Conservation (phyloP, 305 asterid genomes). For the Coffea humblotiana region DNA sequence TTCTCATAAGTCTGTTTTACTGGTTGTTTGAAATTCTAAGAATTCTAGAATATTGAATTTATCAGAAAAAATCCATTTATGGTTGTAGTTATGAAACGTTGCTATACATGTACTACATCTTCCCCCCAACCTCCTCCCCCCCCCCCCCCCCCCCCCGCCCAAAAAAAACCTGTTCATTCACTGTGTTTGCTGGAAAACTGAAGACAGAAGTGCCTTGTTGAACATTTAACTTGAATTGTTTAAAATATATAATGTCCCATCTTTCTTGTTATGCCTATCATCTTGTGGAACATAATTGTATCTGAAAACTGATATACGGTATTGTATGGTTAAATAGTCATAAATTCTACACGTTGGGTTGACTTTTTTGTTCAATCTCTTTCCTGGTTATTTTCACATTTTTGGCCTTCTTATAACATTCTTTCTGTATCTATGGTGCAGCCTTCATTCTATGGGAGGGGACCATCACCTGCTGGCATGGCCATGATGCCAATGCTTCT, state of each 20-base stretch:
- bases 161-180: background rate
- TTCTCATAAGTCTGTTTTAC: background rate
- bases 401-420: background rate
- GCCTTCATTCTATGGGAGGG: conserved; percentile 80
- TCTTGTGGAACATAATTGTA: background rate
- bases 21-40: background rate
- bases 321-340: background rate
- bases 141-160: too few species aligned
- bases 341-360: background rate
- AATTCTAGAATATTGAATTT: background rate
- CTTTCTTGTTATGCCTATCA: background rate
- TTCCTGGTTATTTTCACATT: background rate
- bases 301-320: background rate
- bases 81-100: background rate
- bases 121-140: too few species aligned
- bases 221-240: background rate
- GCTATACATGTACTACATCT: background rate
- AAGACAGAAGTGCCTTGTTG: background rate
- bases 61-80: background rate
- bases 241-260: background rate
- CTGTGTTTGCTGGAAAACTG: background rate
- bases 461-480: conserved; percentile 70
- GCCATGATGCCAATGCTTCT: conserved; percentile 97
- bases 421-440: conserved; percentile 28
- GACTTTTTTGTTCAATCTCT: conserved; percentile 6